Percentiles rank a stretch among this genome's conserved stretches.
phyloP scores from a whole-genome alignment of 306 rosid genomes.

The Cucumis cinereus region DNA sequence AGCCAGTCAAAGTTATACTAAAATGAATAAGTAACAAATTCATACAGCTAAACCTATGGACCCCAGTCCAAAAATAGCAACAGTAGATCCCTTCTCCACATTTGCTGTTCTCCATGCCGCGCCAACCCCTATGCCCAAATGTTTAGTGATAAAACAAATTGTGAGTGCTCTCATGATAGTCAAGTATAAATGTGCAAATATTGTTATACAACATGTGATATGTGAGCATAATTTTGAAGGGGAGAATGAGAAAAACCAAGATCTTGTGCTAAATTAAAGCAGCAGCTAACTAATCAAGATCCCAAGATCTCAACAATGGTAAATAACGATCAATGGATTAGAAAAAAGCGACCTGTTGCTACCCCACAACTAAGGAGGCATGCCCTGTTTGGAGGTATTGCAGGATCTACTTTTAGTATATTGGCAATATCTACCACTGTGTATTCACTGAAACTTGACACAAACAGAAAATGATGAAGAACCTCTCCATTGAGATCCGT shows the following conservation, averaged over 20 bases:
- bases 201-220: background rate
- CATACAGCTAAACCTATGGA: conserved; percentile 79
- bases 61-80: conserved; percentile 74
- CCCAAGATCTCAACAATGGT: background rate
- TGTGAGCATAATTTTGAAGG: background rate
- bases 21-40: background rate
- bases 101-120: conserved; percentile 49
- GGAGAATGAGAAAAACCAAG: background rate
- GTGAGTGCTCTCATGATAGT: background rate
- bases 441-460: conserved; percentile 68
- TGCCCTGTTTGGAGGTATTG: conserved; percentile 27
- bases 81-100: conserved; percentile 41
- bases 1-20: background rate
- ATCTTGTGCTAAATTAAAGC: background rate
- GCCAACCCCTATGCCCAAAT: background rate
- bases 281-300: background rate
- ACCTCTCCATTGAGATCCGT: conserved; percentile 46
- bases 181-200: background rate
- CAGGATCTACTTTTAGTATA: conserved; percentile 35
- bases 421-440: conserved; percentile 58
- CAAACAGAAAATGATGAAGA: conserved; percentile 43
- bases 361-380: conserved; percentile 79
- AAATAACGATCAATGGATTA: background rate
- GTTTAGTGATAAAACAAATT: background rate
- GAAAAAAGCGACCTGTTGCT: conserved; percentile 43